Percentiles rank a stretch among this genome's conserved stretches.
Evolutionary conservation across 192 early-diverging fungal species (phyloP).

Genomic region (Backusella tarrabulga): DNA sequence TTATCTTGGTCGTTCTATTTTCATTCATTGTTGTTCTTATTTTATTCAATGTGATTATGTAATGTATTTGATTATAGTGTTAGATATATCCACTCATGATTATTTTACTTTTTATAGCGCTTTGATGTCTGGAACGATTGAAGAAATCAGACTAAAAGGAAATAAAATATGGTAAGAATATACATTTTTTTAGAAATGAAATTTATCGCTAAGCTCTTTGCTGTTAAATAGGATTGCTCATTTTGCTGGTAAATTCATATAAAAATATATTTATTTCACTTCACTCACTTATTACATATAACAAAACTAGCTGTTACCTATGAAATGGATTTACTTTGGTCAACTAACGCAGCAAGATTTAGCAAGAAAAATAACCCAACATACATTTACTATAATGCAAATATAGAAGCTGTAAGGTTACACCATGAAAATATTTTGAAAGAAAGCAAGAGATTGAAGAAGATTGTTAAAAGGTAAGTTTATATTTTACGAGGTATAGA

Average conservation of each 20-base stretch:
- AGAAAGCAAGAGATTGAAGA: too few species aligned
- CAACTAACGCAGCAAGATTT: not conserved
- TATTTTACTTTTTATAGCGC: not conserved
- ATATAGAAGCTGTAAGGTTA: not conserved
- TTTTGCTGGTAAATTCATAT: not conserved
- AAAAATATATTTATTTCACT: not conserved
- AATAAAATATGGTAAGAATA: not conserved
- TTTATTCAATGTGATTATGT: slow-evolving; percentile 19
- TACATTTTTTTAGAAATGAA: not conserved
- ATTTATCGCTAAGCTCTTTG: not conserved
- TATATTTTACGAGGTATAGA: too few species aligned
- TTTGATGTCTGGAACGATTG: not conserved
- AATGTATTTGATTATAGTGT: not conserved
- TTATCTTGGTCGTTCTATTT: not conserved
- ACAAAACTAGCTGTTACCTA: not conserved
- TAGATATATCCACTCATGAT: not conserved
- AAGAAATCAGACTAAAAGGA: not conserved
- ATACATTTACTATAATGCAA: not conserved
- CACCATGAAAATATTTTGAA: not conserved
- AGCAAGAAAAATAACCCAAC: not conserved
- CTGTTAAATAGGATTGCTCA: not conserved
- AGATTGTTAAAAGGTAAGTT: too few species aligned
- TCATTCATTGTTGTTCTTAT: not conserved
- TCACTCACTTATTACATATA: not conserved
- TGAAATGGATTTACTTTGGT: not conserved